phyloP scores from a whole-genome alignment of 192 early-diverging fungal species.

The Backusella australiensis region DNA sequence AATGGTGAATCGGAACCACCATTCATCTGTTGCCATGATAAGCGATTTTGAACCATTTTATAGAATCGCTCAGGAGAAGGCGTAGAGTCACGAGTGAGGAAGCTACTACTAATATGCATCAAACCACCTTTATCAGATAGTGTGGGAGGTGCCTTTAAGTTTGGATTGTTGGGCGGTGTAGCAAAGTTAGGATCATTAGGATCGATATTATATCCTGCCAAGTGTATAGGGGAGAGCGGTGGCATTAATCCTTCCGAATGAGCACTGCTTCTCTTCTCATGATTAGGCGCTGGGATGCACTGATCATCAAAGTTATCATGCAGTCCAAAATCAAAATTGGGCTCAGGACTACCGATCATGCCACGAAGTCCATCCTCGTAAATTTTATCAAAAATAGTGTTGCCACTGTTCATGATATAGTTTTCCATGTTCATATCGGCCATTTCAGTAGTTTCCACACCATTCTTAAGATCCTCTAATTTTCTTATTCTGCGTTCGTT shows the following conservation, averaged over 20 bases:
- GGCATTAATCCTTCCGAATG: slow-evolving; percentile 5
- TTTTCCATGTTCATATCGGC: slow-evolving; percentile 32
- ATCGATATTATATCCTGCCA: neutral
- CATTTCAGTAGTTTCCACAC: slow-evolving; percentile 2
- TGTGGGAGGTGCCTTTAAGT: neutral
- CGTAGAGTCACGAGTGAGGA: slow-evolving; percentile 17
- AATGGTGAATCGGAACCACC: slow-evolving; percentile 20
- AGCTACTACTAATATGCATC: neutral
- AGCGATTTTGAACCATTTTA: slow-evolving; percentile 35
- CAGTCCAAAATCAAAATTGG: slow-evolving; percentile 6
- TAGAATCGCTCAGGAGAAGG: slow-evolving; percentile 36
- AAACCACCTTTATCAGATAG: slow-evolving; percentile 11
- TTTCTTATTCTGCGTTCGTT: slow-evolving; percentile 33
- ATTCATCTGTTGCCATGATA: slow-evolving; percentile 27
- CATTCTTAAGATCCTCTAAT: slow-evolving; percentile 9
- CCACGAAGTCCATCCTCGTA: slow-evolving; percentile 39
- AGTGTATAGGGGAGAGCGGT: slow-evolving; percentile 1
- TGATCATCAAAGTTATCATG: slow-evolving; percentile 9
- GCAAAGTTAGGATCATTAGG: neutral
- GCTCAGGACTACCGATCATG: slow-evolving; percentile 30
- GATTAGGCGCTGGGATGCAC: neutral
- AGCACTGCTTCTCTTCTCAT: neutral
- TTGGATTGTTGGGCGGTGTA: neutral
- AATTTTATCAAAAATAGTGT: slow-evolving; percentile 41
- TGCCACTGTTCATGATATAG: slow-evolving; percentile 33